Base-by-base conservation (phyloP, 2,329 filamentous ascomycete species). In the Fusarium begoniae region DNA sequence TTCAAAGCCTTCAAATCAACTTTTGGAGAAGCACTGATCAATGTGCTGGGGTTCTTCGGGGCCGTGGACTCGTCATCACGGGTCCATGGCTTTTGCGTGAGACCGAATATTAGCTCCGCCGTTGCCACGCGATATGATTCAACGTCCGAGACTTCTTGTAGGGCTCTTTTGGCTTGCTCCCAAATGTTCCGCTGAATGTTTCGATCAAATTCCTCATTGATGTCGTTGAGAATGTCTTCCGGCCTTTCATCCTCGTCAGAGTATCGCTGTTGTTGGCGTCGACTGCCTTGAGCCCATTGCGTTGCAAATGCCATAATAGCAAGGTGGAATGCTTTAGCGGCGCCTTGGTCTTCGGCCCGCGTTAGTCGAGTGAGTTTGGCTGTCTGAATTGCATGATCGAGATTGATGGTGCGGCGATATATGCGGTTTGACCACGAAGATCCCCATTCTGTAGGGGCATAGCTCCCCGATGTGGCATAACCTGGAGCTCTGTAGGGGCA, bases 111-210 rank as follows among this genome's bases (percentile, higher is more conserved):
- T 11, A 84, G 45, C 62, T 84, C 82, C 1, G 83, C 82, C 35
- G 81, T 83, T 0, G 79, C 82, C 6, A 84, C 78, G 22, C 80
- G 78, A 61, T 81, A 84, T 4, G 81, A 83, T 45, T 84, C 81
- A 9, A 84, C 58, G 18, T 81, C 78, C 1, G 79, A 58, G 4
- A 80, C 80, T 1, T 83, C 80, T 14, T 83, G 77, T 3, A 84
- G 63, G 2, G 80, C 79, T n/a, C 63, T 73, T 26, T 79, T 79
- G 1, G 82, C 82, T 58, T 83, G 81, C 24, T 80, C 80, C 82
- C 82, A 84, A 7, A 84, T 75, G 5, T 79, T 69, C 3, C 77
- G 75, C 43, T 83, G 82, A 8, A 84, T 77, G 3, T 73, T 78
- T 17, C 80, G 77, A 63, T 84, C 82, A 59, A 84, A 83, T 17